Evolutionary conservation across 345 rosid genomes (phyloP), one percentile per base, ranked within the genome.

Genomic region (Boechera stricta): DNA sequence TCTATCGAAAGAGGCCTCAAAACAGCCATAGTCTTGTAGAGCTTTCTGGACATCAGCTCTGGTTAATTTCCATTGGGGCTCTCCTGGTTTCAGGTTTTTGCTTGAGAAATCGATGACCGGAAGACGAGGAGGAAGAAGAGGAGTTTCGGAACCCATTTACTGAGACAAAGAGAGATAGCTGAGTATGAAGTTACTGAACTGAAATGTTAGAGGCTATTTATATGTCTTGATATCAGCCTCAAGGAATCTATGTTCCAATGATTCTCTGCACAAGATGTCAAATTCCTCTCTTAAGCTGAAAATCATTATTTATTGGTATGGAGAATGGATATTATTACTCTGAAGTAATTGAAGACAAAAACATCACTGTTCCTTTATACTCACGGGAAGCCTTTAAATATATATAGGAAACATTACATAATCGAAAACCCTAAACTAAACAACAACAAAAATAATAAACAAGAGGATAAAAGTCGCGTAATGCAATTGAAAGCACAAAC

Each of bases 21-120:
- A 90, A 69, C 88, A 87, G 16, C 96, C 93, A 24, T 81, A 85
- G 32, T 86, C 83, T 75, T 86, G 87, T 3, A 88, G 80, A 10
- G 91, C 86, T 80, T 68, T 49, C 16, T 73, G 51, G 67, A 87
- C 87, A 35, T 78, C 61, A 61, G 68, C 67, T 77, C 68, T 81
- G 71, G 80, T 77, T 15, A 44, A 64, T 29, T 69, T 80, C 89
- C 91, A 90, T 58, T 83, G 85, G 0, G 42, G 75, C 0, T 79
- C 66, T 66, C 84, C 92, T 0, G 84, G 82, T 56, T 82, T 80
- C 7, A 85, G 62, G 56, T 45, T 63, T 31, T 64, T 41, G 38
- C 62, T 61, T 48, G 86, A 84, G 77, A 90, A 88, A 69, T 86
- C 76, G 1, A 90, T 80, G 8, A 78, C 54, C 0, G 91, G 89